Evolutionary conservation across 345 rosid genomes (phyloP).

Genomic region (Sisymbrium altissimum): DNA sequence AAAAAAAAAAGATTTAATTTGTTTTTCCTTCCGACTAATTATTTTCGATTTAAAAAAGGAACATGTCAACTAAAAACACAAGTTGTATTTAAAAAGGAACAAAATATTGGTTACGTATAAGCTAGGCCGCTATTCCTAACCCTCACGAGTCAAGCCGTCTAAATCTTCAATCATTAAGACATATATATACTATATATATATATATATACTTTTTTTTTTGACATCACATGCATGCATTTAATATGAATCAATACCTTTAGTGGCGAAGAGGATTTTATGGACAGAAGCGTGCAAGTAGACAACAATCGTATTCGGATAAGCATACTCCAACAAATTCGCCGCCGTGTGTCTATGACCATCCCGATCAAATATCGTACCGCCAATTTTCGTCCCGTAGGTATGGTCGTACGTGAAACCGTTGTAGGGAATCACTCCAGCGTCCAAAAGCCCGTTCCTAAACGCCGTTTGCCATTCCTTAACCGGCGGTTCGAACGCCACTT

Average conservation of each 20-base stretch:
- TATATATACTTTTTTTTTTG: neutral
- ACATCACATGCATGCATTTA: neutral
- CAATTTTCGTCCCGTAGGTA: constrained; percentile 52
- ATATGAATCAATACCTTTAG: constrained; percentile 27
- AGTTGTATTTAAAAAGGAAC: neutral
- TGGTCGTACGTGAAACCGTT: constrained; percentile 65
- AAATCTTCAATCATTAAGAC: no score
- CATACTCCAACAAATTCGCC: constrained; percentile 69
- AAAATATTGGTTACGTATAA: neutral
- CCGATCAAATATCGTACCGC: constrained; percentile 59
- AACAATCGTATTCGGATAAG: constrained; percentile 36
- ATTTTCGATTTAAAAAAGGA: neutral
- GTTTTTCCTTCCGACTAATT: neutral
- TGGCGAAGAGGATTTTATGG: constrained; percentile 43
- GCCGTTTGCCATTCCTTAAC: constrained; percentile 55
- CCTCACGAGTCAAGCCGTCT: no score
- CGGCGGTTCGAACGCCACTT: constrained; percentile 49
- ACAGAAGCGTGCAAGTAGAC: constrained; percentile 64
- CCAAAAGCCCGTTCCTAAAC: constrained; percentile 60
- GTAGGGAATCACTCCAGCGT: constrained; percentile 52
- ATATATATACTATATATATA: no score
- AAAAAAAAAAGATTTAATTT: neutral
- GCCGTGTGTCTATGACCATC: constrained; percentile 64
- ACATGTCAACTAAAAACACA: neutral
- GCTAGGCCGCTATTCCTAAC: neutral